These are phyloP conservation scores for Penicillium decumbens DNA, from an alignment of 2,329 filamentous ascomycete genomes.

Conservation along the genomic window DNA sequence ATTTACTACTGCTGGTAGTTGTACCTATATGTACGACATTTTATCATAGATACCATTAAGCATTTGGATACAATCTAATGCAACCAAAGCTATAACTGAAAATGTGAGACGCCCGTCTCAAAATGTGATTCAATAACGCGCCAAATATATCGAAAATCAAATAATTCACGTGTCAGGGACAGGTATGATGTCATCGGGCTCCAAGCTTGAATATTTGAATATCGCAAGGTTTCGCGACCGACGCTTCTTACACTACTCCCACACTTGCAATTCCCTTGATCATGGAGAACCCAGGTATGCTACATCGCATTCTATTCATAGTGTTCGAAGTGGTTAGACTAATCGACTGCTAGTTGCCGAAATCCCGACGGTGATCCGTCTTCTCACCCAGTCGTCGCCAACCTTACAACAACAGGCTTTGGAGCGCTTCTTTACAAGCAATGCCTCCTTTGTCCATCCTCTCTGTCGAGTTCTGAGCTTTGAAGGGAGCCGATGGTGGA, in stretches of 20 bases:
- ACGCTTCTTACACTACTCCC: background rate
- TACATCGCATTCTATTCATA: background rate
- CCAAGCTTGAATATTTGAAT: background rate
- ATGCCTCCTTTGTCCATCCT: conserved; percentile 72
- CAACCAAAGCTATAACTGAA: too few relatives aligned
- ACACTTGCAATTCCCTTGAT: background rate
- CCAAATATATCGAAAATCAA: too few relatives aligned
- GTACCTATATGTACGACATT: background rate
- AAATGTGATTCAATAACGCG: too few relatives aligned
- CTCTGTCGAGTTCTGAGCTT: conserved; percentile 64
- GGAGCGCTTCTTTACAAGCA: conserved; percentile 66
- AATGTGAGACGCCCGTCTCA: too few relatives aligned
- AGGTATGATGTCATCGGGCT: conserved; percentile 14
- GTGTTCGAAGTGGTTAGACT: background rate
- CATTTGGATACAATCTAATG: background rate
- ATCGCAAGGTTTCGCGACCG: background rate
- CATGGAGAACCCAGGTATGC: conserved; percentile 19
- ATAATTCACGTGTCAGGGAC: conserved; percentile 6
- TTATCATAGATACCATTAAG: background rate
- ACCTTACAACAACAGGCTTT: conserved; percentile 62
- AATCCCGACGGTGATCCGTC: conserved; percentile 61
- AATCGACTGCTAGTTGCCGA: conserved; percentile 47
- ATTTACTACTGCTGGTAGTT: too few relatives aligned
- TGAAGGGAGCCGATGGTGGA: conserved; percentile 60
- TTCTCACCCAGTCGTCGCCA: conserved; percentile 63